Conservation (phyloP, 192 early-diverging fungal species). For the Dissophora ornata region DNA sequence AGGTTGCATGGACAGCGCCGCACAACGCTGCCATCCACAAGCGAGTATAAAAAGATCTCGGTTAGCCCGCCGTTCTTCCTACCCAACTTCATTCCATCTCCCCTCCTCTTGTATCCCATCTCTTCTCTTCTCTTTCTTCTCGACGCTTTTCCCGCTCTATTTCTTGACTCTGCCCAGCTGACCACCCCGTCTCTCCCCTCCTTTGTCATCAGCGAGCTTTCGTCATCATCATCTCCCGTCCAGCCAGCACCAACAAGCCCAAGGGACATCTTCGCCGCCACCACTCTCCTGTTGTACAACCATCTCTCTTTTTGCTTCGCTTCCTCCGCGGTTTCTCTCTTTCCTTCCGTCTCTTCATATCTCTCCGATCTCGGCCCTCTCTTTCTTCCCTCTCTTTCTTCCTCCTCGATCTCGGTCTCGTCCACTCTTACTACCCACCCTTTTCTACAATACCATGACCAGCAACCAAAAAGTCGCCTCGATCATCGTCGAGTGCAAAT, state of each 20-base stretch:
- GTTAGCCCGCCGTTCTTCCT: not conserved
- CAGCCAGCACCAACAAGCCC: too few relatives aligned
- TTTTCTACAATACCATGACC: slow-evolving; percentile 19
- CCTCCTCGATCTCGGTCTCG: not conserved
- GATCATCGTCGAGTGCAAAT: slow-evolving; percentile 45
- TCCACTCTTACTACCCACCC: not conserved
- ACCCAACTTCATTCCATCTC: not conserved
- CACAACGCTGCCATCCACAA: too few relatives aligned
- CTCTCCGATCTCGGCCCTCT: not conserved
- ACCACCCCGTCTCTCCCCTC: not conserved
- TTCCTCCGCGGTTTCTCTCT: too few relatives aligned
- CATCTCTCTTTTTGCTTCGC: not conserved
- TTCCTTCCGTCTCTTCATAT: too few relatives aligned
- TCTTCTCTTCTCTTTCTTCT: not conserved
- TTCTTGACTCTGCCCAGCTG: too few relatives aligned
- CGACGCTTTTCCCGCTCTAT: not conserved
- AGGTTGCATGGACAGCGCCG: too few relatives aligned
- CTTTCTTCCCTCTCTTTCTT: slow-evolving; percentile 1
- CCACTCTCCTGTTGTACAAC: not conserved
- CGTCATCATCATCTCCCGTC: not conserved
- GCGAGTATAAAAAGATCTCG: slow-evolving; percentile 21
- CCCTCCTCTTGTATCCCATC: not conserved
- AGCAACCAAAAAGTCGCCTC: slow-evolving; percentile 21
- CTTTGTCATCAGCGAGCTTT: not conserved
- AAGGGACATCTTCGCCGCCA: not conserved